Evolutionary conservation across 352 stramenopile species (phyloP).

Genomic region (Phytophthora pinifolia): DNA sequence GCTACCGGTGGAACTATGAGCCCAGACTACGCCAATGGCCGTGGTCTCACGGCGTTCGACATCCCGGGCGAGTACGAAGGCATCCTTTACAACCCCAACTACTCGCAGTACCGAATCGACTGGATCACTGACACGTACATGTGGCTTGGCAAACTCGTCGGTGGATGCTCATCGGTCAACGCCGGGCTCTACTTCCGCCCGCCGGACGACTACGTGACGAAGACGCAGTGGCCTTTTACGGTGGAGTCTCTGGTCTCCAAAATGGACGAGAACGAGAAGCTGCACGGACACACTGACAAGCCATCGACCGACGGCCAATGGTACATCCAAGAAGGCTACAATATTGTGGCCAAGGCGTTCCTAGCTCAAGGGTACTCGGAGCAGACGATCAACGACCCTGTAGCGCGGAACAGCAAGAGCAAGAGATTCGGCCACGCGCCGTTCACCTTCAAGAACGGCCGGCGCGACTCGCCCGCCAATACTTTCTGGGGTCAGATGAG

Average conservation of each 20-base stretch:
- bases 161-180: conserved; percentile 80
- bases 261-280: conserved; percentile 49
- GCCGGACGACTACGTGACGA: conserved; percentile 48
- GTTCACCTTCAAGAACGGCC: conserved; percentile 54
- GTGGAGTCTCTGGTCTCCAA: conserved; percentile 53
- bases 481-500: conserved; percentile 52
- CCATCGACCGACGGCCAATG: conserved; percentile 55
- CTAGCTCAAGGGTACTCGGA: conserved; percentile 38
- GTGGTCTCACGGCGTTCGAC: conserved; percentile 61
- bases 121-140: conserved; percentile 39
- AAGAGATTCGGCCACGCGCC: conserved; percentile 59
- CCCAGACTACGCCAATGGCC: conserved; percentile 40
- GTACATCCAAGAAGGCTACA: conserved; percentile 60
- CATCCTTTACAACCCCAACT: conserved; percentile 38
- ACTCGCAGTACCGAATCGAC: conserved; percentile 46
- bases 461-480: conserved; percentile 54
- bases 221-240: conserved; percentile 44
- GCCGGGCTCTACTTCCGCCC: conserved; percentile 77
- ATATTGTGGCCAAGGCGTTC: conserved; percentile 44
- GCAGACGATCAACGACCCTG: conserved; percentile 46
- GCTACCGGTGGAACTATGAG: conserved; percentile 46
- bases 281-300: conserved; percentile 43
- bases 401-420: conserved; percentile 51
- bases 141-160: conserved; percentile 74
- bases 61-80: conserved; percentile 64